A percentile compares a stretch with the other conserved stretches of the same genome.
These are phyloP conservation scores for Plantago lanceolata DNA, from an alignment of 305 asterid genomes.

Conservation along the genomic window DNA sequence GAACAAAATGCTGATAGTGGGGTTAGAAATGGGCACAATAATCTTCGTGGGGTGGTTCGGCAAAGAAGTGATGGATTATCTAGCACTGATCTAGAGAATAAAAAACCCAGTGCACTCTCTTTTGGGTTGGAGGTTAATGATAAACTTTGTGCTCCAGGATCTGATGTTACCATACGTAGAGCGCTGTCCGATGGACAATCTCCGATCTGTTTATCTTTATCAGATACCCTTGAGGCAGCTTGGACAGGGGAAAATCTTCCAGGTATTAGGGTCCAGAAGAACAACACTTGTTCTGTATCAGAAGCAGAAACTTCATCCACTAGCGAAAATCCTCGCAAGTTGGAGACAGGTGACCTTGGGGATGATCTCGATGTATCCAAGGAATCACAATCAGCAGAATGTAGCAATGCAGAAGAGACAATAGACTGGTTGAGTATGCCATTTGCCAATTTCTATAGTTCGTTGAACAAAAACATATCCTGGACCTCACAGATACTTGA, in stretches of 20 bases:
- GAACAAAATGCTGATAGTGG: slow-evolving; percentile 36
- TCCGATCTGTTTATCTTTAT: slow-evolving; percentile 68
- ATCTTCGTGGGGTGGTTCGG: slow-evolving; percentile 33
- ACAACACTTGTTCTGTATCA: slow-evolving; percentile 36
- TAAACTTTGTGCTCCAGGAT: slow-evolving; percentile 39
- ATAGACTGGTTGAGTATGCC: slow-evolving; percentile 71
- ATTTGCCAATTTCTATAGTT: slow-evolving; percentile 61
- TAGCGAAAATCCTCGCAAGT: slow-evolving; percentile 38
- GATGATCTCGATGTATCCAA: slow-evolving; percentile 38
- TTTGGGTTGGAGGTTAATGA: slow-evolving; percentile 32
- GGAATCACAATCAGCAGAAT: slow-evolving; percentile 39
- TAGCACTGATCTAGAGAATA: slow-evolving; percentile 29
- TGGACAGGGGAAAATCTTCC: slow-evolving; percentile 80
- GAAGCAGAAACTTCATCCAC: slow-evolving; percentile 39
- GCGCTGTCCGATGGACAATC: slow-evolving; percentile 65
- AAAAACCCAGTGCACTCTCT: slow-evolving; percentile 28
- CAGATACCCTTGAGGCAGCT: slow-evolving; percentile 82
- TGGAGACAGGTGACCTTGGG: slow-evolving; percentile 44
- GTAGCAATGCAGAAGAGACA: slow-evolving; percentile 50
- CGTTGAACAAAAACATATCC: slow-evolving; percentile 52
- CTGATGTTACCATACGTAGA: slow-evolving; percentile 39
- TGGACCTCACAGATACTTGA: slow-evolving; percentile 62
- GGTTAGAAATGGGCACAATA: slow-evolving; percentile 20
- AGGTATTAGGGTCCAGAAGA: slow-evolving; percentile 27
- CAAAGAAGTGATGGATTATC: slow-evolving; percentile 27